Evolutionary conservation across 495 filamentous ascomycete species (phyloP).

Genomic region (Neurospora tetraspora): DNA sequence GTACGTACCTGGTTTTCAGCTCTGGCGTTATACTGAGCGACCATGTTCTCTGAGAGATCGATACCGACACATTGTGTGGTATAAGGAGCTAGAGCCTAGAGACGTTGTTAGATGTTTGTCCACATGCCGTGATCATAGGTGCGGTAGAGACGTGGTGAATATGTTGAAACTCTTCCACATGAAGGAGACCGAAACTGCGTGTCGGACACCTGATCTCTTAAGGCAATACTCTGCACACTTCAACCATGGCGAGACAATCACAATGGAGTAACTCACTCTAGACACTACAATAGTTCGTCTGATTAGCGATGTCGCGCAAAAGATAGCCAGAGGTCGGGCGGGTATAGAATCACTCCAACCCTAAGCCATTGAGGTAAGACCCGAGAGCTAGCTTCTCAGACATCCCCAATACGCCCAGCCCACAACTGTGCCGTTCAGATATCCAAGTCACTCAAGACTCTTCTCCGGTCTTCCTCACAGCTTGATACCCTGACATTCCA

Average conservation of each 20-base stretch:
- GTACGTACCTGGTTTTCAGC: slow-evolving; percentile 31
- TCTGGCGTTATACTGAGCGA: slow-evolving; percentile 44
- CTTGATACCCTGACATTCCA: not conserved
- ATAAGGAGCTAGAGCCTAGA: slow-evolving; percentile 48
- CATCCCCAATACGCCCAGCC: not conserved
- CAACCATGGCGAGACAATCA: not conserved
- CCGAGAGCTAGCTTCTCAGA: not conserved
- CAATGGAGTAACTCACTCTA: slow-evolving; percentile 1
- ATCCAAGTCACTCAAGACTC: not conserved
- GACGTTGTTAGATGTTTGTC: not conserved
- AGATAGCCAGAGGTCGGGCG: not conserved
- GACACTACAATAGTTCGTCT: not conserved
- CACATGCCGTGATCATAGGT: not conserved
- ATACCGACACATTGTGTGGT: slow-evolving; percentile 52
- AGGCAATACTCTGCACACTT: not conserved
- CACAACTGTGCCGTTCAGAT: not conserved
- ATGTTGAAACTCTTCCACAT: not conserved
- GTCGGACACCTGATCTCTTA: not conserved
- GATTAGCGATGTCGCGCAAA: not conserved
- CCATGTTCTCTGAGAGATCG: slow-evolving; percentile 60
- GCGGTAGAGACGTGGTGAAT: not conserved
- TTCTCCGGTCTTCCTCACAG: not conserved
- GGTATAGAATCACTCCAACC: not conserved
- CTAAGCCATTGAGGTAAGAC: not conserved
- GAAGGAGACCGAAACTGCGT: not conserved